Evolutionary conservation across 2,329 filamentous ascomycete genomes (phyloP).

Genomic region (Nigrospora sphaerica): DNA sequence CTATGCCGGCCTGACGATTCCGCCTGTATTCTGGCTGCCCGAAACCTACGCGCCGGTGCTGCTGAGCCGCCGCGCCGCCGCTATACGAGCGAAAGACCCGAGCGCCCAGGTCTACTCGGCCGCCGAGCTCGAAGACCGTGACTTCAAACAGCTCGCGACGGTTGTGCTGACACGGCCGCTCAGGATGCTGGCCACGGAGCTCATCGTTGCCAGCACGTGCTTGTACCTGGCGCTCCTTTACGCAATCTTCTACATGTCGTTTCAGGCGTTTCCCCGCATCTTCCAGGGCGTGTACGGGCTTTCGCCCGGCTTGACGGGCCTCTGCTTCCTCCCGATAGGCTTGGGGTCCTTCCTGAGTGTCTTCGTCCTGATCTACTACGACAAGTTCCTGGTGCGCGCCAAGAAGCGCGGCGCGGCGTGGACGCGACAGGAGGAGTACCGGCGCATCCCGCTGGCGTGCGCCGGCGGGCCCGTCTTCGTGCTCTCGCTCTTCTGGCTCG

Average conservation of each 20-base stretch:
- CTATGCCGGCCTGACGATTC: conserved; percentile 54
- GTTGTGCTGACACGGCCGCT: conserved; percentile 67
- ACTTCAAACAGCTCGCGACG: conserved; percentile 52
- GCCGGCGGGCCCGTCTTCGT: conserved; percentile 60
- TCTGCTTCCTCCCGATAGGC: conserved; percentile 64
- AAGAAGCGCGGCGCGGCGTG: conserved; percentile 43
- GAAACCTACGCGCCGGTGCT: conserved; percentile 57
- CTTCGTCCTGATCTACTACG: conserved; percentile 58
- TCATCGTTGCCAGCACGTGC: conserved; percentile 65
- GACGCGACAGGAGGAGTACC: conserved; percentile 57
- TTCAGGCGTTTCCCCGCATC: conserved; percentile 67
- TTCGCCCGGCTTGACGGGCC: conserved; percentile 54
- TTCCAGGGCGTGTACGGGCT: conserved; percentile 59
- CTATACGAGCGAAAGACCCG: conserved; percentile 48
- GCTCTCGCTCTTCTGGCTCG: conserved; percentile 53
- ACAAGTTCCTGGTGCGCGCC: conserved; percentile 48
- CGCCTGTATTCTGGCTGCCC: conserved; percentile 55
- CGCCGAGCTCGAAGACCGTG: conserved; percentile 54
- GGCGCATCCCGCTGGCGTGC: conserved; percentile 64
- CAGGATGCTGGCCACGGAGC: conserved; percentile 65
- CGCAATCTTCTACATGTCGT: conserved; percentile 62
- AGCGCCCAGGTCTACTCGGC: conserved; percentile 47
- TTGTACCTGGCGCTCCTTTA: conserved; percentile 67
- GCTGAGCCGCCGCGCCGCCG: conserved; percentile 47
- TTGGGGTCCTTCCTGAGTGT: conserved; percentile 53